phyloP scores from a whole-genome alignment of 768 basidiomycete genomes.

The Tricholoma sp. region DNA sequence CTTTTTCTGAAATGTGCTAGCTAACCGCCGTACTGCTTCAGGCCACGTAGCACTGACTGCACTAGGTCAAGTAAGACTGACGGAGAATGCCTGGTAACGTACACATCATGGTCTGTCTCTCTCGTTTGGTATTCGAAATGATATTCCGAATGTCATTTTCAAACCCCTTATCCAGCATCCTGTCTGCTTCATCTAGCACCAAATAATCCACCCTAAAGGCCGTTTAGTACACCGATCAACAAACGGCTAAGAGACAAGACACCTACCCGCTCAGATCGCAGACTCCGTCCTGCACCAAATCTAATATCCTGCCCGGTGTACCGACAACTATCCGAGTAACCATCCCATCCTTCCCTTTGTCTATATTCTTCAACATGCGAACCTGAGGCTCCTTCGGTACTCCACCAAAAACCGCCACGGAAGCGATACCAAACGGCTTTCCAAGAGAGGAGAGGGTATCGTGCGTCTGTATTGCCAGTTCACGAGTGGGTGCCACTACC shows the following conservation, averaged over 20 bases:
- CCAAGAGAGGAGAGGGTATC: slow-evolving; percentile 74
- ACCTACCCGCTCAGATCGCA: slow-evolving; percentile 77
- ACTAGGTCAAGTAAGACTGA: slow-evolving; percentile 1
- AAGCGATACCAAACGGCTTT: slow-evolving; percentile 65
- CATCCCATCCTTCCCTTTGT: slow-evolving; percentile 42
- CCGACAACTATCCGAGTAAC: slow-evolving; percentile 83
- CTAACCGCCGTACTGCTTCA: slow-evolving; percentile 84
- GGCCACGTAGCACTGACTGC: slow-evolving; percentile 99
- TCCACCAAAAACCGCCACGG: slow-evolving; percentile 93
- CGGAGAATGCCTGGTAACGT: slow-evolving; percentile 26
- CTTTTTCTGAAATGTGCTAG: slow-evolving; percentile 78
- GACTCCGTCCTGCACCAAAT: slow-evolving; percentile 83
- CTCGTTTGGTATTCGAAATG: slow-evolving; percentile 68
- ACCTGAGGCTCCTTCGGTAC: slow-evolving; percentile 85
- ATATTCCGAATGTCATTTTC: slow-evolving; percentile 96
- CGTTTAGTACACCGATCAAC: not conserved
- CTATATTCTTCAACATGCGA: slow-evolving; percentile 53
- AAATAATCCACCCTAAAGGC: slow-evolving; percentile 73
- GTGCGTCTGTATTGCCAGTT: slow-evolving; percentile 94
- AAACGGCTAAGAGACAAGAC: not conserved
- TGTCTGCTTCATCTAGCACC: slow-evolving; percentile 95
- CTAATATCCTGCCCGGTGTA: slow-evolving; percentile 90
- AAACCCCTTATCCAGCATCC: slow-evolving; percentile 98
- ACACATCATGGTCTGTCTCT: slow-evolving; percentile 95
- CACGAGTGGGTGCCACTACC: slow-evolving; percentile 91